Evolutionary conservation across 148 eudicot genomes (phyloP).

Genomic region (Vaccinium macrocarpon): DNA sequence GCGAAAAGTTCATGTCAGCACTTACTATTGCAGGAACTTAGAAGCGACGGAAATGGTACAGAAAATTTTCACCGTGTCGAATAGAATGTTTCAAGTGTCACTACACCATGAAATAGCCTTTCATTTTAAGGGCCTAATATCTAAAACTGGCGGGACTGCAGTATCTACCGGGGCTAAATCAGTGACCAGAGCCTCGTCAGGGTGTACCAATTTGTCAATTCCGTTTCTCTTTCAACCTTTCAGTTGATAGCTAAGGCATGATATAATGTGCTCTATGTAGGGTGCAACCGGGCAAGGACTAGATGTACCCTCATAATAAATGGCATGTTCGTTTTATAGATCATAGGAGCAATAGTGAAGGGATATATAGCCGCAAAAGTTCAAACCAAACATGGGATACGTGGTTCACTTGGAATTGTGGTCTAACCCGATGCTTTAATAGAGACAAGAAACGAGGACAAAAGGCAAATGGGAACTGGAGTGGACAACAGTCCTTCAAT

Average conservation of each 20-base stretch:
- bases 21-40: neutral
- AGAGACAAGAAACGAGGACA: neutral
- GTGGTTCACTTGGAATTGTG: neutral
- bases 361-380: too few relatives aligned
- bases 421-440: neutral
- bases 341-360: too few relatives aligned
- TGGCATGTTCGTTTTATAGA: too few relatives aligned
- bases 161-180: neutral
- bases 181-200: neutral
- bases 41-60: neutral
- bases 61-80: neutral
- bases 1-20: constrained; percentile 11
- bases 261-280: neutral
- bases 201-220: neutral
- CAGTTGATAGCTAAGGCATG: neutral
- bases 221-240: neutral
- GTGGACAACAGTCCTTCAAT: neutral
- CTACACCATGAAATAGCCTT: neutral
- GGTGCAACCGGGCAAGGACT: neutral
- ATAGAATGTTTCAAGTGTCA: neutral
- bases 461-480: neutral
- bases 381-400: neutral
- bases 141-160: neutral
- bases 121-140: neutral
- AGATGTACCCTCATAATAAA: neutral